Evolutionary conservation across 768 basidiomycete species (phyloP), one percentile per base, ranked within the genome.

Genomic region (Pulveroboletus sp.): DNA sequence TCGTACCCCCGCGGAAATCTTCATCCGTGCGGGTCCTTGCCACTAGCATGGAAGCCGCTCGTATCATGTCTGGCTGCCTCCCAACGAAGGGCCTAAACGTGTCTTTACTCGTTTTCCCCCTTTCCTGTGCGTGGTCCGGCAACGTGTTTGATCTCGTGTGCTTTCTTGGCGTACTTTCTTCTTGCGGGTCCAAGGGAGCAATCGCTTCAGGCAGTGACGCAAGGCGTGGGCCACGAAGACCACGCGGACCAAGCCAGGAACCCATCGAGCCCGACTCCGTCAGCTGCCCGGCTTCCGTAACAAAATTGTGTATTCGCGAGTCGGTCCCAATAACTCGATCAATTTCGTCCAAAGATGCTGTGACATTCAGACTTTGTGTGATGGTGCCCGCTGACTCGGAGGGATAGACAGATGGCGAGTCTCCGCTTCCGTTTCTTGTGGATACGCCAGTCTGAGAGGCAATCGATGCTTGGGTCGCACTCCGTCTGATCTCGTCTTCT

Each of bases 121-220:
- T 78, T 46, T 76, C 70, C 48, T 73, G 71, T 5, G 76, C 71
- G 41, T 75, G 75, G 31, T 58, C 55, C 32, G 74, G 62, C 63
- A 82, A 78, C 17, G 64, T 67, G 38, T 58, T 56, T 17, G 55
- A 54, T 50, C 51, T 55, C 41, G 21, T 21, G 21, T 55, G 52
- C 57, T 52, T 62, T 51, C 51, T 59, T 46, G 59, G 58, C 31
- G 58, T 55, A 56, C 58, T 59, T 57, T 61, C 49, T 53, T 55
- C 52, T 50, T 60, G 54, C 33, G 59, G 39, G 50, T 18, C 33
- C 44, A 44, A 32, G 36, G 38, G 14, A 10, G 40, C 15, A 41
- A 38, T 44, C 38, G 49, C 57, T 42, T 56, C 59, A 3, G 57
- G 50, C 48, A 56, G 42, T 44, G 55, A 55, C 27, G 53, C 52